Conservation (phyloP, 169 alveolate genomes). For the Plasmodium cynomolgi region DNA sequence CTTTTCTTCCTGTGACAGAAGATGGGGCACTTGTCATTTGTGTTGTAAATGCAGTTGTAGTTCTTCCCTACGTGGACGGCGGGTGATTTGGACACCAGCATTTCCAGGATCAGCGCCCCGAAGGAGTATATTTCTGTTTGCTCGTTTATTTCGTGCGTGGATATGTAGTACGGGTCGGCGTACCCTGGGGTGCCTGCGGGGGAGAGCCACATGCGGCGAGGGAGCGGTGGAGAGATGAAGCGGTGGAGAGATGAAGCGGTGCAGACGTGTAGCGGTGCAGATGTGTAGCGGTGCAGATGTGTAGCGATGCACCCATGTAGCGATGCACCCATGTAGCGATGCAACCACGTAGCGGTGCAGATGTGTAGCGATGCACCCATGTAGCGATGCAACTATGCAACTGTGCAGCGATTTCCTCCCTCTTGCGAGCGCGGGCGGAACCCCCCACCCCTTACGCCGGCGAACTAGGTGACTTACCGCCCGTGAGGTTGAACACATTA, state of each 20-base stretch:
- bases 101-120: slow-evolving; percentile 62
- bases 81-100: slow-evolving; percentile 65
- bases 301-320: not conserved
- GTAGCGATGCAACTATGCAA: not conserved
- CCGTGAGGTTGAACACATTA: slow-evolving; percentile 56
- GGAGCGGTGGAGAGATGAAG: not conserved
- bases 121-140: slow-evolving; percentile 71
- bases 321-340: not conserved
- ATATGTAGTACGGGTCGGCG: slow-evolving; percentile 70
- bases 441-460: not conserved
- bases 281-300: not conserved
- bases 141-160: slow-evolving; percentile 71
- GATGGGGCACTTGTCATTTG: slow-evolving; percentile 53
- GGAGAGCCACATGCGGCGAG: no score
- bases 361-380: not conserved
- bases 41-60: slow-evolving; percentile 35
- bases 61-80: slow-evolving; percentile 69
- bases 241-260: not conserved
- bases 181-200: slow-evolving; percentile 61
- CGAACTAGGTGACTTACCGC: not conserved
- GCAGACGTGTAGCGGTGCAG: not conserved
- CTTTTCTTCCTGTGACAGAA: slow-evolving; percentile 19
- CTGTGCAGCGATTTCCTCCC: not conserved
- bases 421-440: not conserved
- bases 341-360: not conserved